Conservation (phyloP, 192 early-diverging fungal genomes). For the Kickxella alabastrina region DNA sequence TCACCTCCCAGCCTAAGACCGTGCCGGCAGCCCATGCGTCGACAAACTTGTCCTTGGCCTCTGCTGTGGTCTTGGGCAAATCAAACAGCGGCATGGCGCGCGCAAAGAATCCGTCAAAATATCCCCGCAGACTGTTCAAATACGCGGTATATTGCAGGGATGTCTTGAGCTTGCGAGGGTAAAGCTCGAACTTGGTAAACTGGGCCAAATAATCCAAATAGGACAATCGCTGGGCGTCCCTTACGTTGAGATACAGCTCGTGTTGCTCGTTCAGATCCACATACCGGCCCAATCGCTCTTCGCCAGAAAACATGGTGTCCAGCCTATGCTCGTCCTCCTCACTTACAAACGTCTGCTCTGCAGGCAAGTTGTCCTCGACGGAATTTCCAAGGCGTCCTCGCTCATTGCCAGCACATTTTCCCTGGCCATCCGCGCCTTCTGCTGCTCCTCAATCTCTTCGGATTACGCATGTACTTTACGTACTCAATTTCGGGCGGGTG, state of each 20-base stretch:
- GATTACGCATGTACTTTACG: slow-evolving; percentile 50
- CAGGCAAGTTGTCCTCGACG: background rate
- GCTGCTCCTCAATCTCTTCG: slow-evolving; percentile 51
- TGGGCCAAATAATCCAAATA: slow-evolving; percentile 59
- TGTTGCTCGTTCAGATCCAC: slow-evolving; percentile 81
- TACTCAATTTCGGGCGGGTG: slow-evolving; percentile 81
- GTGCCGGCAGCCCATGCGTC: slow-evolving; percentile 55
- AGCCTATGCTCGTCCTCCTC: slow-evolving; percentile 51
- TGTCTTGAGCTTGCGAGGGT: slow-evolving; percentile 10
- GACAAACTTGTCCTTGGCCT: slow-evolving; percentile 57
- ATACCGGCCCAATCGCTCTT: slow-evolving; percentile 79
- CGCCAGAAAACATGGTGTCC: slow-evolving; percentile 89
- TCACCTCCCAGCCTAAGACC: slow-evolving; percentile 59
- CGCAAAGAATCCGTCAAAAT: slow-evolving; percentile 71
- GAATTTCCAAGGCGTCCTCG: background rate
- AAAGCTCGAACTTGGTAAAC: slow-evolving; percentile 35
- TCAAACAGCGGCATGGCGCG: slow-evolving; percentile 77
- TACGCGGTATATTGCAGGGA: slow-evolving; percentile 13
- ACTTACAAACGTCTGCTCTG: slow-evolving; percentile 23
- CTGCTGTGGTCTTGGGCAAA: slow-evolving; percentile 52
- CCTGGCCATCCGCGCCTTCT: slow-evolving; percentile 26
- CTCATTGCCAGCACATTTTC: slow-evolving; percentile 10
- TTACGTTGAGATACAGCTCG: slow-evolving; percentile 81
- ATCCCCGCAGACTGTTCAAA: slow-evolving; percentile 56
- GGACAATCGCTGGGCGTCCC: slow-evolving; percentile 28